A percentile compares a stretch with the other conserved stretches of the same genome.
These are phyloP conservation scores for Oemleria cerasiformis DNA, from an alignment of 306 rosid species.

Conservation along the genomic window DNA sequence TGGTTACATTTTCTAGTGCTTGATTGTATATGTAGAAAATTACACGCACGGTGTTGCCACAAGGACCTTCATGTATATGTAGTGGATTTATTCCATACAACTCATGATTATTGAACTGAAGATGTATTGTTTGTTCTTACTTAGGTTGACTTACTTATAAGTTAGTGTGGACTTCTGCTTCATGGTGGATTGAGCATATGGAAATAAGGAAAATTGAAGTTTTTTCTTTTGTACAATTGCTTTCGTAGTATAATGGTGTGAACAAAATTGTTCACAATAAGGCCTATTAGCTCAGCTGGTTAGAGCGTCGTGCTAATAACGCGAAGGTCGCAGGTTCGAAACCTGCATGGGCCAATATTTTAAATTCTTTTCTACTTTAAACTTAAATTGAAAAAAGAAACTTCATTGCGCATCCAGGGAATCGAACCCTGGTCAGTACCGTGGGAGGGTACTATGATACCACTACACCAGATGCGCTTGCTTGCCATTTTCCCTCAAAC, in stretches of 20 bases:
- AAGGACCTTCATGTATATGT: too few species aligned
- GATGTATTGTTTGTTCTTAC: neutral
- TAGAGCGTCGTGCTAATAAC: conserved; percentile 20
- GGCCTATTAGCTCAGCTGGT: conserved; percentile 20
- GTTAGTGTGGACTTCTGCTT: neutral
- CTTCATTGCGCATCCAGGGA: conserved; percentile 90
- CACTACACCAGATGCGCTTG: conserved; percentile 93
- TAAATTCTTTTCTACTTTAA: neutral
- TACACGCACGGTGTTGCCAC: neutral
- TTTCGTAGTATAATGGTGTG: too few species aligned
- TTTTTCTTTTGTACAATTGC: too few species aligned
- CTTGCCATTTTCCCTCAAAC: too few species aligned
- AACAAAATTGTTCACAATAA: too few species aligned
- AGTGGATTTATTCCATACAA: neutral
- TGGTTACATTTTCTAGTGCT: neutral
- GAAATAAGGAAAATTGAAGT: neutral
- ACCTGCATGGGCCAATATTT: conserved; percentile 13
- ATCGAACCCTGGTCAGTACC: conserved; percentile 99
- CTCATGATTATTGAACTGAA: neutral
- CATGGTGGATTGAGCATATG: too few species aligned
- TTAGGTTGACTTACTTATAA: neutral
- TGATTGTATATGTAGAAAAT: neutral
- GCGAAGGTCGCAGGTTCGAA: conserved; percentile 15
- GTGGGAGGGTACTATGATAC: conserved; percentile 99
- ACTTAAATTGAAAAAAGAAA: too few species aligned